Evolutionary conservation across 1,284 basidiomycete species (phyloP), one percentile per base, ranked within the genome.

Genomic region (Puccinia hordei): DNA sequence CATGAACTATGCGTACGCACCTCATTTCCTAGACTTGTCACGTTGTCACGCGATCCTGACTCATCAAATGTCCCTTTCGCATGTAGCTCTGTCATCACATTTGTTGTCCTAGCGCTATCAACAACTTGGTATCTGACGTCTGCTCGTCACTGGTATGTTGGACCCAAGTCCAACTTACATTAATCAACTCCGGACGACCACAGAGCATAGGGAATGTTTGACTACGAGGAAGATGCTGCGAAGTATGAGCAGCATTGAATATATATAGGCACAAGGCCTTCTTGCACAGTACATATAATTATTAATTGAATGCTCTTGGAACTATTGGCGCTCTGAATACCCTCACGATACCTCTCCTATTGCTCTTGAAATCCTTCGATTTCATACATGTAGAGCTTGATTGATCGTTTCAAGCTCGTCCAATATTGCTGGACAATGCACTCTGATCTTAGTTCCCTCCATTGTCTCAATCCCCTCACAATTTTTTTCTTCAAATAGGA

Each of bases 1-100:
- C 82, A 93, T 93, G 92, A 93, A 93, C 84, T 93, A 93, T 84
- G 90, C 91, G 51, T 88, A 90, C 65, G 87, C 90, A 0, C 88
- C 88, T 19, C 24, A 38, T 57, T 53, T 53, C 27, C 2, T 53
- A 0, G n/a, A 15, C n/a, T 22, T 66, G 15, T 22, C 17, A 2
- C 22, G 35, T 41, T 53, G n/a, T 27, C 44, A 24, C 38, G 13
- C n/a, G 19, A 1, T 68, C 35, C 9, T 65, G 9, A 15, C 35
- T 24, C 13, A 9, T 66, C 13, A 19, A 15, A 13, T 57, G 19
- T 12, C 27, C 27, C 13, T n/a, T 17, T 77, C 24, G 8, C 41
- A 68, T 51, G 46, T 33, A 80, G 78, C 19, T 73, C 71, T 24
- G 78, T 80, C 8, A 80, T 80, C 46, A 80, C 78, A 2, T 51